Conservation (phyloP, 2,329 filamentous ascomycete genomes). For the Elsinoe necatrix region DNA sequence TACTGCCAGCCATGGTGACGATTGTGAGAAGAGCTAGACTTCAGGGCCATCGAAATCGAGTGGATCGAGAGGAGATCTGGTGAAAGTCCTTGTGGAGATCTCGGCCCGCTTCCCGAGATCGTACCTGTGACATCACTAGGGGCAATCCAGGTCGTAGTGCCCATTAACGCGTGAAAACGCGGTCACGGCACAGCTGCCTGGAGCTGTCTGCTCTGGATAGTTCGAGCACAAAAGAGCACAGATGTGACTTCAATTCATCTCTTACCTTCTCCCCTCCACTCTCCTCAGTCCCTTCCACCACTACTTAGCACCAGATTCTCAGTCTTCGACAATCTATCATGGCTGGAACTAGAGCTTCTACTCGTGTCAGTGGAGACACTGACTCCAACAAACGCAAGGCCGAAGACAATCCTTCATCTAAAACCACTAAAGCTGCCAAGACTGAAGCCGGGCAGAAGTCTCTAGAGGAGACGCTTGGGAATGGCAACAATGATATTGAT, state of each 20-base stretch:
- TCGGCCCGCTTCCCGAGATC: conserved; percentile 3
- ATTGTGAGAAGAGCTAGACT: neutral
- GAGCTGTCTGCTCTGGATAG: neutral
- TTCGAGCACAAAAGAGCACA: neutral
- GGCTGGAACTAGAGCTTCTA: conserved; percentile 27
- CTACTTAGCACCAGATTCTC: neutral
- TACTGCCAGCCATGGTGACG: conserved; percentile 14
- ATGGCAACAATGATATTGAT: conserved; percentile 17
- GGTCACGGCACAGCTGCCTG: conserved; percentile 4
- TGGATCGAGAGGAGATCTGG: neutral
- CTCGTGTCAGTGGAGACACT: conserved; percentile 20
- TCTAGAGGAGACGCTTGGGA: conserved; percentile 42
- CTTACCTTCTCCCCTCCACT: neutral
- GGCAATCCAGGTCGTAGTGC: too few species aligned
- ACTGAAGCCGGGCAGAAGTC: conserved; percentile 43
- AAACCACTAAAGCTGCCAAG: conserved; percentile 35
- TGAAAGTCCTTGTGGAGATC: neutral
- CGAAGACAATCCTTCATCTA: conserved; percentile 25
- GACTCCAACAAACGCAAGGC: conserved; percentile 28
- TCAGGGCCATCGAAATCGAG: neutral
- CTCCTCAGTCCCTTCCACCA: neutral
- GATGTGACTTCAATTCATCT: neutral
- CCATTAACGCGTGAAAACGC: conserved; percentile 9
- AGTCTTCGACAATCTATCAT: conserved; percentile 18
- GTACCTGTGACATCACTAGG: conserved; percentile 11